Percentiles rank a stretch among this genome's conserved stretches.
Conservation (phyloP, 768 basidiomycete species). For the Boletellus ananiceps region DNA sequence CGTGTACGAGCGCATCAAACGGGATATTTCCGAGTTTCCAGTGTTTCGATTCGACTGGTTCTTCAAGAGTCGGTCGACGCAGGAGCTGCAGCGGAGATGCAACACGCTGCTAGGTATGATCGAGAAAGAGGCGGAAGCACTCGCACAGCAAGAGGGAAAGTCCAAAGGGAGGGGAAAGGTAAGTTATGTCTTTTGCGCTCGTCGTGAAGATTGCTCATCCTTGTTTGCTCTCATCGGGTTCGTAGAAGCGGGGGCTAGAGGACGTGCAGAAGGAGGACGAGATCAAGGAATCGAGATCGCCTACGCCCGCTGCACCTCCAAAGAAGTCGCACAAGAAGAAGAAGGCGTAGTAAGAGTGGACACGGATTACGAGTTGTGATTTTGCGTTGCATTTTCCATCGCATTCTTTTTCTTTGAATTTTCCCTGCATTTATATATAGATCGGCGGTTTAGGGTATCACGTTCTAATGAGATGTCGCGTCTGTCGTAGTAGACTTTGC, state of each 20-base stretch:
- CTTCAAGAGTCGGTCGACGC: constrained; percentile 80
- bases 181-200: constrained; percentile 9
- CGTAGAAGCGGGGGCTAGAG: constrained; percentile 68
- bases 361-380: no score
- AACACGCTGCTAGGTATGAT: constrained; percentile 87
- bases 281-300: constrained; percentile 51
- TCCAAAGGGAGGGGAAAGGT: constrained; percentile 68
- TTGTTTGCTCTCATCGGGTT: not conserved
- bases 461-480: no score
- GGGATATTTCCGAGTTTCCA: constrained; percentile 94
- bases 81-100: constrained; percentile 84
- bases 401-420: no score
- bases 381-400: no score
- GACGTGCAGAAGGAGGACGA: constrained; percentile 52
- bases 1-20: constrained; percentile 92
- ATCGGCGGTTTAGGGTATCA: no score
- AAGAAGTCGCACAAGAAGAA: constrained; percentile 60
- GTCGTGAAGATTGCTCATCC: not conserved
- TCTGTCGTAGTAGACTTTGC: no score
- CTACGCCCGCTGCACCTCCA: constrained; percentile 51
- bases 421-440: no score
- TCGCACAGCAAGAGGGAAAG: constrained; percentile 64
- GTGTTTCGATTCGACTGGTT: constrained; percentile 99
- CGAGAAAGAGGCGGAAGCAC: constrained; percentile 78
- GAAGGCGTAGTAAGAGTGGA: constrained; percentile 3